Base-by-base conservation (phyloP, 345 rosid species). In the Euphorbia tirucalli region DNA sequence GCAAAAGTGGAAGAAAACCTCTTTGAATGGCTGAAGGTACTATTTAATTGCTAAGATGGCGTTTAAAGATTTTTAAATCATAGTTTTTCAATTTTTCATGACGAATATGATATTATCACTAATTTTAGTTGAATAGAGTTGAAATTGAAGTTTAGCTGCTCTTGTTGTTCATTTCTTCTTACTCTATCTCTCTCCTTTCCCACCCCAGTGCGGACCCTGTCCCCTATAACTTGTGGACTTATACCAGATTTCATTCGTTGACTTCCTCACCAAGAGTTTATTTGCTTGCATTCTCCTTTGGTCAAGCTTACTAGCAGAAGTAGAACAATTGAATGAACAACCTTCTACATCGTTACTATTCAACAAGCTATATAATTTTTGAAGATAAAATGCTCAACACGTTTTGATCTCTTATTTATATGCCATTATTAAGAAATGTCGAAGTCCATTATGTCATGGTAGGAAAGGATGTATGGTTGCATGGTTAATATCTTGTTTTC, bases 21-120 rank as follows among this genome's bases (percentile, higher is more conserved):
- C 73, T 78, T 93, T 70, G 98, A 96, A 73, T 96, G 99, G 99
- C 98, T 93, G 72, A 85, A 88, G 98, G 99, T 96, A 82, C 61
- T 77, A 39, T 60, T 61, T 50, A 28, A 46, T 62, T n/a, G 16
- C 19, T 71, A 41, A 43, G 54, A 56, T 64, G 35, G 55, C 28
- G 61, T 69, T 32, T 31, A 5, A 49, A 56, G 61, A 62, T 58
- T 35, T 31, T 28, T 22, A n/a, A 14, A 63, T 32, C 24, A 3
- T 19, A 52, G n/a, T 16, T 58, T 27, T 15, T 25, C 11, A 22
- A 21, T 32, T 52, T 62, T 22, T 19, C 13, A 52, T 35, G 0
- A 5, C 37, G 58, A 37, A 39, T 22, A 3, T 60, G 54, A 41
- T 54, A 24, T 72, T 3, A 9, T 55, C 28, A 46, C 57, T 11